These are phyloP conservation scores for Calycina marina DNA, from an alignment of 2,329 filamentous ascomycete species.

Conservation along the genomic window DNA sequence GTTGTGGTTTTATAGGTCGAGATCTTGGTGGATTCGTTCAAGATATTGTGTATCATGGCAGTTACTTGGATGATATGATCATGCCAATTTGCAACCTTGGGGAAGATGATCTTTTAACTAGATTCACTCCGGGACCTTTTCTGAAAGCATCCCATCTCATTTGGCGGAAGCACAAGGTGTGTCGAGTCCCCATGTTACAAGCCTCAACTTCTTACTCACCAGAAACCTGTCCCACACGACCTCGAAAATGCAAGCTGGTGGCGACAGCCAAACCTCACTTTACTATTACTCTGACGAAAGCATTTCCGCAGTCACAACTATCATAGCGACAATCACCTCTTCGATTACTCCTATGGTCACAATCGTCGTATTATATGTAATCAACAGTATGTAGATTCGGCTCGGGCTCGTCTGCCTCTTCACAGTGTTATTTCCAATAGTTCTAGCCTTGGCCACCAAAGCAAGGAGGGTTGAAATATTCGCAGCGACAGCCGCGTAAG, in stretches of 20 bases:
- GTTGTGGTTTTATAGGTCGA: conserved; percentile 7
- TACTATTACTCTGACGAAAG: conserved; percentile 5
- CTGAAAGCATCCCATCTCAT: conserved; percentile 5
- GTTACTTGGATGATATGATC: conserved; percentile 5
- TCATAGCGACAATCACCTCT: conserved; percentile 8
- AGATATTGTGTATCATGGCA: conserved; percentile 4
- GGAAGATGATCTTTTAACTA: conserved; percentile 9
- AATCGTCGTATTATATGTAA: conserved; percentile 6
- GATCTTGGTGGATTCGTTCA: conserved; percentile 8
- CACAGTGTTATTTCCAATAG: conserved; percentile 6
- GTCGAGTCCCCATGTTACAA: neutral
- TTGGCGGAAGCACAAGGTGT: conserved; percentile 1
- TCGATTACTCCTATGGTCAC: conserved; percentile 8
- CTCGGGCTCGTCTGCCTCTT: conserved; percentile 7
- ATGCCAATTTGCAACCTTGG: conserved; percentile 7
- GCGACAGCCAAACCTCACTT: conserved; percentile 5
- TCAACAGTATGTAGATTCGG: conserved; percentile 3
- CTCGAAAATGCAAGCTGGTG: conserved; percentile 3
- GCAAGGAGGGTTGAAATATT: conserved; percentile 7
- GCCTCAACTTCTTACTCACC: neutral
- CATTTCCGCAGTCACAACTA: conserved; percentile 3
- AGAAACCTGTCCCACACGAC: conserved; percentile 5
- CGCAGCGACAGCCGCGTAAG: conserved; percentile 6
- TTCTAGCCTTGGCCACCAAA: conserved; percentile 7
- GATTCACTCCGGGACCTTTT: conserved; percentile 5